Evolutionary conservation across 176 grass and related monocot species (phyloP), one percentile per base, ranked within the genome.

Genomic region (Pontederia crassipes): DNA sequence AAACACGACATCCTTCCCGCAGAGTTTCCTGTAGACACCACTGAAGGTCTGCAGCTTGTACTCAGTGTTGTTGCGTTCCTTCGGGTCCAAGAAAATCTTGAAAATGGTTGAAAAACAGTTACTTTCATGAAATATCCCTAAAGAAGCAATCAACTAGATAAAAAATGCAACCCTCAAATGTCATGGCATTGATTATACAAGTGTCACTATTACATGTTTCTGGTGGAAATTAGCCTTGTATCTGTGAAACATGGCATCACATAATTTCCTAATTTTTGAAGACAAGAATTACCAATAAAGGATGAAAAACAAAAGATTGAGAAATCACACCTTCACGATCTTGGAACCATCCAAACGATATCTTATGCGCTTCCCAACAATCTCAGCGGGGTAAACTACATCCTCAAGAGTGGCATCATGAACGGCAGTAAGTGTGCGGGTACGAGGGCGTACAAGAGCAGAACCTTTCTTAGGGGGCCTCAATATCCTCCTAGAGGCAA

Each of bases 11-110:
- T 86, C 82, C 61, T 95, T 89, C 9, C 89, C 89, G n/a, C 78
- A 80, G 15, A 95, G 82, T 73, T 70, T 95, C 48, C 89, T 82
- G 64, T 95, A 95, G 53, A 95, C 89, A 2, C 83, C 79, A n/a
- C 72, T 72, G 62, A 81, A 95, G 65, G 85, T 89, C 74, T 95
- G 85, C 71, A 95, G 82, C 79, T 95, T 95, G 77, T 89, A 95
- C 52, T 95, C 89, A 0, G 89, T 95, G 66, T 95, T 95, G 79
- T 95, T 95, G 66, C 89, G 80, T 66, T 95, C 89, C 74, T 95
- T 95, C 0, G 85, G 89, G 76, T 89, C 85, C 71, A 95, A 68
- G 68, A 80, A 89, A 46, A 95, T 89, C 89, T 95, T 75, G 6
- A 40, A 40, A 40, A 40, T 4, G 12, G 11, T 45, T 40, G 32